Base-by-base conservation (phyloP, 371 early-diverging fungal species). In the Chytridium lagenaria region DNA sequence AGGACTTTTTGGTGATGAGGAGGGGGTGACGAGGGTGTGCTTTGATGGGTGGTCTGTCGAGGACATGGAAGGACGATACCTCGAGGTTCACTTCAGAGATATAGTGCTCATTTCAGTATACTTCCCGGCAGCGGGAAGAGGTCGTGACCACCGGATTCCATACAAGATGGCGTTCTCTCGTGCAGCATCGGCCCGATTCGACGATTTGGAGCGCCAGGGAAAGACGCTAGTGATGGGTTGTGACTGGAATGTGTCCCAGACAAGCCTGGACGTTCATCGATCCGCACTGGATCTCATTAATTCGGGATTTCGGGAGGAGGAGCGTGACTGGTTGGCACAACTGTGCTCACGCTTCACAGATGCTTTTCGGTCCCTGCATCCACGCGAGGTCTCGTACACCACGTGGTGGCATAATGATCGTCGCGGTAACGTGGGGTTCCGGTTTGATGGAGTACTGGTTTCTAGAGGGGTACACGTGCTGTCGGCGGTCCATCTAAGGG, bases 241-340 rank as follows among this genome's bases (percentile, higher is more conserved):
- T 19, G 69, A 69, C 36, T 69, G 69, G 69, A 69, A 69, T 38
- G 51, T 69, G 16, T 36, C 55, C 5, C 26, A 49, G 30, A 69
- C 55, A 34, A 34, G 19, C 23, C 22, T 36, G 2, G 69, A 69
- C 52, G 52, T 69, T 52, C 69, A 69, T 52, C 50, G 51, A 19
- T 40, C 36, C 12, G 26, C 50, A 3, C 50, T 67, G 23, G 40
- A 28, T n/a, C 22, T 10, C 49, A 44, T 23, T 50, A 49, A 23
- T 2, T 64, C 64, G 36, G 64, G 64, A 10, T 64, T 64, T 36
- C 64, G 26, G 16, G 16, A 26, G 15, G 69, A 69, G 36, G 69
- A 69, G 69, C 69, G 69, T n/a, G 30, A 23, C n/a, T 38, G 26
- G 26, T 36, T 52, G n/a, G 50, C 52, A 22, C 12, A 51, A 3